Conservation (phyloP, 2,329 filamentous ascomycete genomes). For the Venturia aucupariae region DNA sequence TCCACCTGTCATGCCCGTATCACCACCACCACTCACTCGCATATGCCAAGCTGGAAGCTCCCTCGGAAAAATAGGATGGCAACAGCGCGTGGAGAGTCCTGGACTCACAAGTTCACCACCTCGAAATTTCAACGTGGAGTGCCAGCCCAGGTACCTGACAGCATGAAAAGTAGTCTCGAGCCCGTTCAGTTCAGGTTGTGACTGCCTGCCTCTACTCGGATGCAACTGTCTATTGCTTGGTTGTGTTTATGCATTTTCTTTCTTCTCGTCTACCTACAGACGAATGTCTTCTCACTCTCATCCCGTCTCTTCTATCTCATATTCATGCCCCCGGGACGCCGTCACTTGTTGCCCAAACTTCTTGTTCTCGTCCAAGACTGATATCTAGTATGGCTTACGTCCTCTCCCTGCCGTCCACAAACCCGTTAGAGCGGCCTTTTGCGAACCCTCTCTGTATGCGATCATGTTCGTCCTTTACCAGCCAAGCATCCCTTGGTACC, state of each 20-base stretch:
- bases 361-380: slow-evolving; percentile 7
- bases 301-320: slow-evolving; percentile 12
- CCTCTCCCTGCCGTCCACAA: slow-evolving; percentile 30
- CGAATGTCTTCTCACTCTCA: background rate
- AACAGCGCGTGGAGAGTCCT: background rate
- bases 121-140: background rate
- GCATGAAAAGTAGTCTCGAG: slow-evolving; percentile 2
- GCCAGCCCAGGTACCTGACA: background rate
- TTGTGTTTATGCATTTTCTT: background rate
- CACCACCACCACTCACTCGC: no score
- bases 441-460: slow-evolving; percentile 30
- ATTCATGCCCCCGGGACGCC: slow-evolving; percentile 7
- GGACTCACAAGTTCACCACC: background rate
- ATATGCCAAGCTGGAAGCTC: background rate
- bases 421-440: slow-evolving; percentile 33
- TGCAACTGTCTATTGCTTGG: background rate
- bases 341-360: slow-evolving; percentile 10
- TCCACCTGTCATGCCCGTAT: background rate
- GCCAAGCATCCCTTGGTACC: slow-evolving; percentile 20
- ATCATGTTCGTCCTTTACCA: slow-evolving; percentile 25
- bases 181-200: background rate
- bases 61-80: background rate
- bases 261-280: background rate
- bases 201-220: background rate
- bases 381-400: slow-evolving; percentile 28